These are phyloP conservation scores for Cutaneotrichosporon arboriforme DNA, from an alignment of 1,284 basidiomycete genomes.

Conservation along the genomic window DNA sequence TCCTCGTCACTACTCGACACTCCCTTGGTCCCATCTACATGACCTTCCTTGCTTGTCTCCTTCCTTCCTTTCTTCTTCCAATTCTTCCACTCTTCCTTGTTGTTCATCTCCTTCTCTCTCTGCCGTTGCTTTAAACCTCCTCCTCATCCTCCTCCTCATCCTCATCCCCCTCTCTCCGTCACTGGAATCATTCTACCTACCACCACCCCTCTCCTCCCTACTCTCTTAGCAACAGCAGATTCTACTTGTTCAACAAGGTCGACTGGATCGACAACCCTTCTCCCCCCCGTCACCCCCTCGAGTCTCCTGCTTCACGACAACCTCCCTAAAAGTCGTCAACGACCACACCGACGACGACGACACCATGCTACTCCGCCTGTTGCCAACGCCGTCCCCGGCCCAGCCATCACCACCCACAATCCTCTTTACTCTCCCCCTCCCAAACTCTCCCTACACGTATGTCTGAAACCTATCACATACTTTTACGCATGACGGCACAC, in stretches of 20 bases:
- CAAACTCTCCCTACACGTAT: slow-evolving; percentile 52
- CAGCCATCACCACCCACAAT: slow-evolving; percentile 59
- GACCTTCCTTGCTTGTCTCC: not conserved
- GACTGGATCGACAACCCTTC: not conserved
- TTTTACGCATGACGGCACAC: too few relatives aligned
- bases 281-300: not conserved
- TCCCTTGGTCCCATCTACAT: not conserved
- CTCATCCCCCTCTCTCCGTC: not conserved
- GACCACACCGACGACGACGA: too few relatives aligned
- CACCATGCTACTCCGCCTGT: slow-evolving; percentile 64
- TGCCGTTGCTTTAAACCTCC: not conserved
- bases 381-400: slow-evolving; percentile 52
- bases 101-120: not conserved
- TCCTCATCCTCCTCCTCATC: not conserved
- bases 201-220: not conserved
- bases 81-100: not conserved
- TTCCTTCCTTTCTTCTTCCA: not conserved
- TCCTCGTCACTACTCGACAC: too few relatives aligned
- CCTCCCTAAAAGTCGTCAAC: too few relatives aligned
- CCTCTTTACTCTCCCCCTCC: slow-evolving; percentile 63
- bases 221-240: not conserved
- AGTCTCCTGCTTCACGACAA: not conserved
- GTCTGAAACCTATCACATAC: slow-evolving; percentile 7
- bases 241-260: not conserved
- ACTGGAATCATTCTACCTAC: not conserved